Percentiles rank a stretch among this genome's conserved stretches.
phyloP scores from a whole-genome alignment of 805 yeast species.

The Zygoascus tannicola region DNA sequence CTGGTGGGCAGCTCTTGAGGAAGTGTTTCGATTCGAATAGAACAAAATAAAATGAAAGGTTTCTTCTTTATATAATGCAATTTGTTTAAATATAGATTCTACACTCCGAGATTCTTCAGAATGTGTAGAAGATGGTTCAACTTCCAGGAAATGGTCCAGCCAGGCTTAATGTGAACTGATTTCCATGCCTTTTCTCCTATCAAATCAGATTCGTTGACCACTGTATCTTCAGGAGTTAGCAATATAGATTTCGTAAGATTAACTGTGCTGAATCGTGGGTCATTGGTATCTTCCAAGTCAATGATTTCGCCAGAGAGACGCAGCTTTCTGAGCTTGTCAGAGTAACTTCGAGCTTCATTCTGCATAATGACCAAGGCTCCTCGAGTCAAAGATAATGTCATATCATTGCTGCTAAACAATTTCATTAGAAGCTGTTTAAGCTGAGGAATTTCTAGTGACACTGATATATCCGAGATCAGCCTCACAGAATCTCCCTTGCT shows the following conservation, averaged over 20 bases:
- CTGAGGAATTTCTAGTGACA: constrained; percentile 53
- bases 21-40: constrained; percentile 33
- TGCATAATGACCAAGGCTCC: constrained; percentile 48
- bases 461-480: constrained; percentile 57
- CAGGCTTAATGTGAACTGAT: constrained; percentile 1
- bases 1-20: constrained; percentile 34
- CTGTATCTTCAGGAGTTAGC: constrained; percentile 11
- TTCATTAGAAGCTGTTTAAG: constrained; percentile 50
- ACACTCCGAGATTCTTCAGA: not conserved
- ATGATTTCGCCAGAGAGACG: constrained; percentile 30
- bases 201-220: constrained; percentile 27
- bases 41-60: not conserved
- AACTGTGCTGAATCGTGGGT: not conserved
- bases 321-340: constrained; percentile 24
- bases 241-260: constrained; percentile 15
- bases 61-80: not conserved
- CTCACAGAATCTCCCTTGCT: constrained; percentile 53
- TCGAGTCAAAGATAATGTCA: constrained; percentile 39
- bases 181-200: constrained; percentile 27
- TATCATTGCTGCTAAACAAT: constrained; percentile 55
- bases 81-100: not conserved
- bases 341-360: constrained; percentile 38
- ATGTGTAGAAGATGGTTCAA: constrained; percentile 14
- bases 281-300: constrained; percentile 17
- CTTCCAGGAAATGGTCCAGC: constrained; percentile 9